These are phyloP conservation scores for Yamadazyma tumulicola DNA, from an alignment of 805 yeast genomes.

Conservation along the genomic window DNA sequence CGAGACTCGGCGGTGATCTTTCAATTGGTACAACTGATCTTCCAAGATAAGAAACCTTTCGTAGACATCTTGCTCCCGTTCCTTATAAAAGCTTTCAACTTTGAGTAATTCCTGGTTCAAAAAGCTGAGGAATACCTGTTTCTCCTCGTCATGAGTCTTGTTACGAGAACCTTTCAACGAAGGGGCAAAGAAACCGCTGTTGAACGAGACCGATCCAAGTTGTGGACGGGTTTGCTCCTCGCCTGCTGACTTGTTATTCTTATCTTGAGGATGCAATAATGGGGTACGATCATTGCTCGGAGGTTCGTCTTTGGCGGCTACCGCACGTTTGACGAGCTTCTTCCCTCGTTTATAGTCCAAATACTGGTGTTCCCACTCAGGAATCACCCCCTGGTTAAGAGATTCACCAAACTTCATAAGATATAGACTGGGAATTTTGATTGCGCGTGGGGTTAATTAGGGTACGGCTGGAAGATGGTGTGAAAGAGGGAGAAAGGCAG, in stretches of 20 bases:
- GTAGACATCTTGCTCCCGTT: conserved; percentile 57
- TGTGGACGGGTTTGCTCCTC: not conserved
- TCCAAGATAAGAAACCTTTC: conserved; percentile 60
- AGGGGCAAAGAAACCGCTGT: conserved; percentile 7
- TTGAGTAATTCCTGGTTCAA: conserved; percentile 57
- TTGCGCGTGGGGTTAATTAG: too few relatives aligned
- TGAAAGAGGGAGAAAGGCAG: too few relatives aligned
- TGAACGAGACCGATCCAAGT: conserved; percentile 4
- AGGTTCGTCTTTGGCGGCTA: conserved; percentile 11
- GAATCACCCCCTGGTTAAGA: conserved; percentile 64
- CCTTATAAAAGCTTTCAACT: conserved; percentile 58
- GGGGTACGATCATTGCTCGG: conserved; percentile 24
- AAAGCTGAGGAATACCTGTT: conserved; percentile 55
- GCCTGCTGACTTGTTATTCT: not conserved
- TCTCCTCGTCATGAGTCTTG: conserved; percentile 5
- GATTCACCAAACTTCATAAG: conserved; percentile 72
- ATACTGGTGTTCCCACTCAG: conserved; percentile 86
- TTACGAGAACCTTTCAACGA: conserved; percentile 5
- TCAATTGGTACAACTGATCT: conserved; percentile 63
- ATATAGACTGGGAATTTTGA: too few relatives aligned
- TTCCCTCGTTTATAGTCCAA: conserved; percentile 66
- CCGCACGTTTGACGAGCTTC: conserved; percentile 43
- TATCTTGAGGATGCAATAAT: conserved; percentile 15
- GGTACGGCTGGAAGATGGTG: too few relatives aligned
- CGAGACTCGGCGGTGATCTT: conserved; percentile 43